A percentile compares a stretch with the other conserved stretches of the same genome.
Evolutionary conservation across 2,329 filamentous ascomycete genomes (phyloP).

Genomic region (Penicillium sp.): DNA sequence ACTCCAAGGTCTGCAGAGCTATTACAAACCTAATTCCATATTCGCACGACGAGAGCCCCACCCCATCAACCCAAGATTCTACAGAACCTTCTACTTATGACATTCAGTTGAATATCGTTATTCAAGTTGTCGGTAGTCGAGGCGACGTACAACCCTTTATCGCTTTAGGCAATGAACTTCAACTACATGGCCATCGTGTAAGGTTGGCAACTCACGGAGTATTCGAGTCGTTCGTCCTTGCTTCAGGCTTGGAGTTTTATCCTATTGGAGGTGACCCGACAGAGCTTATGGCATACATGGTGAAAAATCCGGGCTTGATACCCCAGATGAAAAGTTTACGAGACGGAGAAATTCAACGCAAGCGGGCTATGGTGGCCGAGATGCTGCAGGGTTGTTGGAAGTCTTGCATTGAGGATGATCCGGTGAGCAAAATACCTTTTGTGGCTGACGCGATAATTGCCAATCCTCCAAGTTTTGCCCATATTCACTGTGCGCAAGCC

Average conservation of each 20-base stretch:
- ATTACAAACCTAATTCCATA: background rate
- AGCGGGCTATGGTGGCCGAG: background rate
- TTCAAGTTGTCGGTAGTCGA: background rate
- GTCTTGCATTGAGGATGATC: background rate
- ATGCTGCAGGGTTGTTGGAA: background rate
- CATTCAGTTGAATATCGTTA: background rate
- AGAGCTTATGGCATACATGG: background rate
- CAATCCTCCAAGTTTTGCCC: background rate
- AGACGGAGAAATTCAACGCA: background rate
- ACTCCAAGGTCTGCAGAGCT: slow-evolving; percentile 2
- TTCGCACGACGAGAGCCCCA: background rate
- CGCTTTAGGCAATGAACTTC: background rate
- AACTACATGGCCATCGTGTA: background rate
- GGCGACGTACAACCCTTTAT: background rate
- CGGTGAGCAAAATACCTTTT: background rate
- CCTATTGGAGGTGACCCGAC: background rate
- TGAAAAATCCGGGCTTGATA: background rate
- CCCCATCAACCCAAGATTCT: background rate
- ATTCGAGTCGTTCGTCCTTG: background rate
- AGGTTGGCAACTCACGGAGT: background rate
- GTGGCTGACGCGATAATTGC: background rate
- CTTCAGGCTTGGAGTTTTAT: background rate
- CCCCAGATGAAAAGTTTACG: background rate
- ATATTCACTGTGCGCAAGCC: background rate
- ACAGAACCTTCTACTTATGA: background rate